A percentile compares a stretch with the other conserved stretches of the same genome.
phyloP scores from a whole-genome alignment of 1,284 basidiomycete genomes.

The Cryptococcus sp. region DNA sequence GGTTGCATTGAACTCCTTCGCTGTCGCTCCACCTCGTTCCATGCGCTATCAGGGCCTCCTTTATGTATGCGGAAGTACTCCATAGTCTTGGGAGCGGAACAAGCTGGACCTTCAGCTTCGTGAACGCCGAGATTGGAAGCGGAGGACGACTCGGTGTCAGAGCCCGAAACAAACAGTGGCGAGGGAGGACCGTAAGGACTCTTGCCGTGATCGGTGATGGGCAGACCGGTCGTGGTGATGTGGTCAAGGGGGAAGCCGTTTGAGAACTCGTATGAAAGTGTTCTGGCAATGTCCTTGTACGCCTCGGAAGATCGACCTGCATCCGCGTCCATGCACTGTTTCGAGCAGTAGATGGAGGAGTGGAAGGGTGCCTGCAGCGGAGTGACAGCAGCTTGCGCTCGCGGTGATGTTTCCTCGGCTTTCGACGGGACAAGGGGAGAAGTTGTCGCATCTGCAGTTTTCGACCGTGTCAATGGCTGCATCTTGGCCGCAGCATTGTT shows the following conservation, averaged over 20 bases:
- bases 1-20: constrained; percentile 40
- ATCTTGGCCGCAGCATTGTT: constrained; percentile 24
- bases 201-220: constrained; percentile 16
- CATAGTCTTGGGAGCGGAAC: constrained; percentile 40
- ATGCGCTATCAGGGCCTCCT: constrained; percentile 42
- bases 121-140: constrained; percentile 18
- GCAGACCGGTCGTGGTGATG: constrained; percentile 18
- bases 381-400: constrained; percentile 5
- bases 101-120: constrained; percentile 22
- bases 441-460: constrained; percentile 24
- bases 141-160: constrained; percentile 42
- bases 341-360: constrained; percentile 48
- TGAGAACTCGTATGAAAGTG: constrained; percentile 28
- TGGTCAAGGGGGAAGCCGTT: constrained; percentile 15
- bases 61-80: constrained; percentile 43
- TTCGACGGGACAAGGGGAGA: background rate
- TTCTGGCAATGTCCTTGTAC: constrained; percentile 36
- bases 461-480: constrained; percentile 33
- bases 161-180: constrained; percentile 43
- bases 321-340: constrained; percentile 35
- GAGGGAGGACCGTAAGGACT: constrained; percentile 39
- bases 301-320: constrained; percentile 29
- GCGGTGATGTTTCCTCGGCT: constrained; percentile 5
- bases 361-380: constrained; percentile 15
- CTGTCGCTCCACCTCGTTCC: constrained; percentile 39